These are phyloP conservation scores for Botrytis elliptica DNA, from an alignment of 2,329 filamentous ascomycete species.

Conservation along the genomic window DNA sequence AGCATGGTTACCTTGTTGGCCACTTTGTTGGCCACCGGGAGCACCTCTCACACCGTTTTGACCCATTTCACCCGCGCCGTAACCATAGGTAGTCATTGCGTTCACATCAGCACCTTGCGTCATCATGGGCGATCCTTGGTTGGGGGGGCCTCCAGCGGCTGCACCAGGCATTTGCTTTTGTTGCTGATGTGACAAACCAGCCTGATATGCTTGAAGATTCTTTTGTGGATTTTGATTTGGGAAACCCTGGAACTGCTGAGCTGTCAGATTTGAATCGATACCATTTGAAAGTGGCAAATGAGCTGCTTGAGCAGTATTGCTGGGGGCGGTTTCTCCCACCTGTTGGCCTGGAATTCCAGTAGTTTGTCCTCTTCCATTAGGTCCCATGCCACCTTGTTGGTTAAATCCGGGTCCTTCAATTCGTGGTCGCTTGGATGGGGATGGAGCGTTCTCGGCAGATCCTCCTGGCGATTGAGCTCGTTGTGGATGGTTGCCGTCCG, in stretches of 20 bases:
- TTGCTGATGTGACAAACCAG: constrained; percentile 78
- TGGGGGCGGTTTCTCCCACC: constrained; percentile 57
- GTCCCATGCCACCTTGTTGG: constrained; percentile 58
- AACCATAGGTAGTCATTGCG: constrained; percentile 53
- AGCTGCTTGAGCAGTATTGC: constrained; percentile 50
- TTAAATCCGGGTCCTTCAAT: constrained; percentile 73
- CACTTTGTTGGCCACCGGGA: constrained; percentile 58
- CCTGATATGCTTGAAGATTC: constrained; percentile 83
- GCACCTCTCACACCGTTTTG: constrained; percentile 57
- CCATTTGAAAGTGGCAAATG: constrained; percentile 66
- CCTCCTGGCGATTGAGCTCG: constrained; percentile 78
- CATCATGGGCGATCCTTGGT: constrained; percentile 83
- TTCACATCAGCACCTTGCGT: constrained; percentile 65
- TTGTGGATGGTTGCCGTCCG: constrained; percentile 68
- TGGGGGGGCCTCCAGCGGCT: constrained; percentile 71
- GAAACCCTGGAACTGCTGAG: constrained; percentile 68
- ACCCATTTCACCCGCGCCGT: constrained; percentile 62
- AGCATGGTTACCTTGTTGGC: constrained; percentile 62
- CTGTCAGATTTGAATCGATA: constrained; percentile 74
- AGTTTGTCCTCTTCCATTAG: constrained; percentile 66
- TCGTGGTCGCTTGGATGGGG: constrained; percentile 85
- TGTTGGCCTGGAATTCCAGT: constrained; percentile 64
- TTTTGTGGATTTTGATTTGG: constrained; percentile 48
- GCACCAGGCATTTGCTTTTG: constrained; percentile 71
- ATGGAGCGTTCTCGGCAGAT: constrained; percentile 83